phyloP scores from a whole-genome alignment of 2,329 filamentous ascomycete species.

The Pseudogymnoascus sp. region DNA sequence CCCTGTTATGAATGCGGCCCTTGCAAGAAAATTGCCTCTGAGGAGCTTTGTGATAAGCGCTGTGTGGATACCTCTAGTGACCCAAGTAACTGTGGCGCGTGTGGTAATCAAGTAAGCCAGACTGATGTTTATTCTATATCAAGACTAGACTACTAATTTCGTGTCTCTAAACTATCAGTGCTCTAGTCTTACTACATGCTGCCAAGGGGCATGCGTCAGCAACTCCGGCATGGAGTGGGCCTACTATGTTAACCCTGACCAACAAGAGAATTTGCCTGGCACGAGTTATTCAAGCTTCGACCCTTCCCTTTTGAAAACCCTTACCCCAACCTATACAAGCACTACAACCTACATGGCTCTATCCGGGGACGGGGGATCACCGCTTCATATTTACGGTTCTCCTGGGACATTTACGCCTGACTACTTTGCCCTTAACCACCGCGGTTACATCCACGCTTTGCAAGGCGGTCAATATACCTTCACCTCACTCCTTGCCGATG shows the following conservation, averaged over 20 bases:
- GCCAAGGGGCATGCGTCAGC: background rate
- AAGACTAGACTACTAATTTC: background rate
- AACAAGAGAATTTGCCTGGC: background rate
- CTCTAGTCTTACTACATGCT: background rate
- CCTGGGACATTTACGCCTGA: background rate
- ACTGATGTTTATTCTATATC: background rate
- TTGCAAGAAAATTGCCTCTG: background rate
- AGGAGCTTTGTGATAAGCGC: background rate
- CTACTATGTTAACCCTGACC: background rate
- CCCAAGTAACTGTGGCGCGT: background rate
- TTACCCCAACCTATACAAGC: background rate
- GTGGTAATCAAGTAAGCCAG: background rate
- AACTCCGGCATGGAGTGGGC: slow-evolving; percentile 14
- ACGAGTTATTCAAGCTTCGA: slow-evolving; percentile 7
- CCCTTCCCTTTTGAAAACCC: slow-evolving; percentile 6
- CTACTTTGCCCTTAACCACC: slow-evolving; percentile 20
- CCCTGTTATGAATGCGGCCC: background rate
- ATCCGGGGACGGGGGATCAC: background rate
- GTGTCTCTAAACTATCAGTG: background rate
- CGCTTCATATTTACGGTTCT: slow-evolving; percentile 11
- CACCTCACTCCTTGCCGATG: slow-evolving; percentile 21
- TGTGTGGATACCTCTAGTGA: background rate
- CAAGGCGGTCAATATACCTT: slow-evolving; percentile 25
- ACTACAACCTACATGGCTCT: background rate
- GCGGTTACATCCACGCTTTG: slow-evolving; percentile 19